Conservation (phyloP, 2,329 filamentous ascomycete species). For the Hymenoscyphus fraxineus region DNA sequence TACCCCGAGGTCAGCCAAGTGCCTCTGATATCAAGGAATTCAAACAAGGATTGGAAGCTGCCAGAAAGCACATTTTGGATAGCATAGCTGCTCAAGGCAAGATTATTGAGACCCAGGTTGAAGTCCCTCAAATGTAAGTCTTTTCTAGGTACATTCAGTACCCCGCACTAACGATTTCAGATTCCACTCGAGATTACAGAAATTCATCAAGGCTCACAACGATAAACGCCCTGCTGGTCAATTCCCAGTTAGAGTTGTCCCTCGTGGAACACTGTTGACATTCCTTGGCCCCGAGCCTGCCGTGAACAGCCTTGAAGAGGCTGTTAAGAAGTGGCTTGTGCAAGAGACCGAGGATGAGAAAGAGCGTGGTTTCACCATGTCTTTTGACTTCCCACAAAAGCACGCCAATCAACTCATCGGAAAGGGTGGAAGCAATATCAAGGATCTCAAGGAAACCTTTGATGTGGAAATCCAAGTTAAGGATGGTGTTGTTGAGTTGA, state of each 20-base stretch:
- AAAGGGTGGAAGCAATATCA: slow-evolving; percentile 63
- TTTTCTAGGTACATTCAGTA: background rate
- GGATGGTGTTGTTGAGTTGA: slow-evolving; percentile 91
- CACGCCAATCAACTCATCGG: slow-evolving; percentile 81
- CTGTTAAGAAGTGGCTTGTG: slow-evolving; percentile 74
- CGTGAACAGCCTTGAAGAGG: slow-evolving; percentile 68
- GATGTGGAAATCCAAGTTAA: slow-evolving; percentile 81
- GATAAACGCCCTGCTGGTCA: slow-evolving; percentile 52
- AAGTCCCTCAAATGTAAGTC: slow-evolving; percentile 55
- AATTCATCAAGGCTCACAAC: slow-evolving; percentile 63
- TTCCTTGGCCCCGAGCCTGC: slow-evolving; percentile 72
- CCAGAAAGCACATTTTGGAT: slow-evolving; percentile 53
- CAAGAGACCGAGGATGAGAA: slow-evolving; percentile 91
- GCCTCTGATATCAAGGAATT: slow-evolving; percentile 49
- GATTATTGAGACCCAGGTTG: slow-evolving; percentile 48
- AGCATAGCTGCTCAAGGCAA: slow-evolving; percentile 57
- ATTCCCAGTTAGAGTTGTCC: slow-evolving; percentile 58
- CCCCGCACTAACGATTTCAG: slow-evolving; percentile 36
- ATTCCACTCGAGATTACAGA: slow-evolving; percentile 60
- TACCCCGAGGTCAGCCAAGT: slow-evolving; percentile 52
- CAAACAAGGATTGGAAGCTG: slow-evolving; percentile 52
- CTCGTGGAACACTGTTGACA: slow-evolving; percentile 58
- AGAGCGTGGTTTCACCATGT: slow-evolving; percentile 80
- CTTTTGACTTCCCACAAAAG: slow-evolving; percentile 93
- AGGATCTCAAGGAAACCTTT: slow-evolving; percentile 62